Evolutionary conservation across 2,329 filamentous ascomycete species (phyloP), one percentile per base, ranked within the genome.

Genomic region (Mycocentrospora acerina): DNA sequence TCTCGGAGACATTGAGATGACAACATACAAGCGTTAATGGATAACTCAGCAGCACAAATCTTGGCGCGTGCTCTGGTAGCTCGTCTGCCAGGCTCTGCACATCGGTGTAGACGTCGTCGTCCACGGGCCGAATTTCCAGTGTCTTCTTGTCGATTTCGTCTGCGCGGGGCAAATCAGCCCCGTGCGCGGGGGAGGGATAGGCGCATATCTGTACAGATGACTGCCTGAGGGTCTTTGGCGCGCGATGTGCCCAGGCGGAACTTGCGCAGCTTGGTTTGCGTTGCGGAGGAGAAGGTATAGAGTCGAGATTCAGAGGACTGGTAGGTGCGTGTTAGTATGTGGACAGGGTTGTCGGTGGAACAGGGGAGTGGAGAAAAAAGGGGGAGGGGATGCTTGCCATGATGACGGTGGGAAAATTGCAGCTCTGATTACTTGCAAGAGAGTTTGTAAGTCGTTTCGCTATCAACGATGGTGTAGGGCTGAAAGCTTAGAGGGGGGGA

Each of bases 191-290:
- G 7, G 17, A 32, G 11, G 24, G 16, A 26, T 11, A 15, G 31
- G 35, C 32, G 30, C 32, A 31, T 40, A 28, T 30, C 30, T 84
- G 71, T 86, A 97, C 93, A 97, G 56, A 98, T 95, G 47, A 94
- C 83, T 45, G 90, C 93, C 73, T 96, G 89, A 0, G 90, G 86
- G 31, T 85, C 83, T 64, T 85, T 91, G 35, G 89, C 83, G 51
- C 93, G 78, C 24, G 90, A 96, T 2, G 93, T 97, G 17, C 85
- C 82, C 18, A 98, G 79, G 34, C 93, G 87, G 74, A 98, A 98
- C 71, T 96, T 97, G 69, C 88, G 86, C 52, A 98, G 81, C 62
- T 90, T 85, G 52, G 90, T 83, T 71, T 86, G 93, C 30, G 89
- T 95, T 71, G 93, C 88, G 50, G 83, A 80, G 22, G 90, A 94